These are phyloP conservation scores for Phoenix roebelenii DNA, from an alignment of 176 grass and related monocot species.

Conservation along the genomic window DNA sequence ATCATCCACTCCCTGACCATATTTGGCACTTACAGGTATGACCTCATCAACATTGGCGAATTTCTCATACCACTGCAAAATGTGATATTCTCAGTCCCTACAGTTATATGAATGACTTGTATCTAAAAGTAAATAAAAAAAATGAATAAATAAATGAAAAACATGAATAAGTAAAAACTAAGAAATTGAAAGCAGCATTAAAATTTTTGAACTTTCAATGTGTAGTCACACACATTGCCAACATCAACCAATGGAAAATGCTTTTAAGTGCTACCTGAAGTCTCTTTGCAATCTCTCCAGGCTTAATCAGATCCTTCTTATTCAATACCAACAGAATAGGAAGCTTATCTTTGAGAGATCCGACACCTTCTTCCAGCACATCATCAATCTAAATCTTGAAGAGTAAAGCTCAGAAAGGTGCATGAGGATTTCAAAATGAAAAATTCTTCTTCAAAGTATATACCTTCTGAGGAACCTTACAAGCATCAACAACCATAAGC, in stretches of 20 bases:
- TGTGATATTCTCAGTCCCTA: background rate
- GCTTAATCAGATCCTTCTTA: conserved; percentile 95
- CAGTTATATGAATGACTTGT: background rate
- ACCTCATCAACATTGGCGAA: conserved; percentile 74
- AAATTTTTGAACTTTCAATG: no score
- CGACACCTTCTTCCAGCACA: conserved; percentile 65
- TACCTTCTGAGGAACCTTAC: conserved; percentile 67
- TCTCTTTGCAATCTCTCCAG: conserved; percentile 90
- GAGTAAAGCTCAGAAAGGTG: background rate
- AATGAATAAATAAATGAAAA: conserved; percentile 4
- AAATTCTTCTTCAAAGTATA: background rate
- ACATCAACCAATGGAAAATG: background rate
- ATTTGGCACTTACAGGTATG: conserved; percentile 98
- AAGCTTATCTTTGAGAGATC: conserved; percentile 32
- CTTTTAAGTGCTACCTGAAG: conserved; percentile 42
- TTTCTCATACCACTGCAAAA: conserved; percentile 80
- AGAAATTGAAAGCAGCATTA: conserved; percentile 1
- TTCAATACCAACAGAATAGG: conserved; percentile 71
- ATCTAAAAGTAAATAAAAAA: conserved; percentile 2
- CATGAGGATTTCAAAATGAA: conserved; percentile 10
- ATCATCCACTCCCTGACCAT: conserved; percentile 72
- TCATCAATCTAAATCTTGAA: conserved; percentile 56
- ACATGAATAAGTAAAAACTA: background rate
- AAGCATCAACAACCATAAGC: conserved; percentile 68
- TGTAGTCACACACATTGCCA: background rate